Percentiles rank a stretch among this genome's conserved stretches.
These are phyloP conservation scores for Dothiorella sarmentorum DNA, from an alignment of 2,329 filamentous ascomycete species.

Conservation along the genomic window DNA sequence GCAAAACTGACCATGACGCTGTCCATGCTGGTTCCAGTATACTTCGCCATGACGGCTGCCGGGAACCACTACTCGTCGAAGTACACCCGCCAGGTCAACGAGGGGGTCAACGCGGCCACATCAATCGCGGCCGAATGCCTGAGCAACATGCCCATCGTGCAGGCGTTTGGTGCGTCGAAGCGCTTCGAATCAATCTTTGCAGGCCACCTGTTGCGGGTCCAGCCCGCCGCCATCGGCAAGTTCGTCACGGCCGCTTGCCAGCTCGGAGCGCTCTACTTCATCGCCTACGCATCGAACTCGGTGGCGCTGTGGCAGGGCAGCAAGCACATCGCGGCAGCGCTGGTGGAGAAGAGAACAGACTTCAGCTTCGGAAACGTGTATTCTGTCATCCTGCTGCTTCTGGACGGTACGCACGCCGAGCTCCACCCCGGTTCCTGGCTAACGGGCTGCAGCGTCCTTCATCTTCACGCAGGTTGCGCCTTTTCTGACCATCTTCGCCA, in stretches of 20 bases:
- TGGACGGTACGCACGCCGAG: constrained; percentile 9
- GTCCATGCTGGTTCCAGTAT: constrained; percentile 60
- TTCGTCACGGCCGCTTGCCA: constrained; percentile 3
- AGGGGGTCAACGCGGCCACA: constrained; percentile 2
- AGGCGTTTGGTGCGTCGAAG: background rate
- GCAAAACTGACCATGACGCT: background rate
- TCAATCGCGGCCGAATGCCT: constrained; percentile 7
- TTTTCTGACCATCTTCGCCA: constrained; percentile 5
- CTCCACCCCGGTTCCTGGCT: background rate
- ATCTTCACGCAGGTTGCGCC: constrained; percentile 13
- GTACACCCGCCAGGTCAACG: background rate
- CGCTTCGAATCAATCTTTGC: constrained; percentile 6
- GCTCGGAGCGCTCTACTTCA: background rate
- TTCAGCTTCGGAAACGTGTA: constrained; percentile 9
- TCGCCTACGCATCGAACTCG: constrained; percentile 5
- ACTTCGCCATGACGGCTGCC: constrained; percentile 54
- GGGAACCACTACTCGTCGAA: background rate
- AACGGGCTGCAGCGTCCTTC: background rate
- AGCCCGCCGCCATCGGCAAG: constrained; percentile 5
- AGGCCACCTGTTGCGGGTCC: constrained; percentile 1
- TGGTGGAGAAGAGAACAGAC: background rate
- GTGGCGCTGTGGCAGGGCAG: constrained; percentile 15
- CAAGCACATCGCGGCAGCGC: constrained; percentile 1
- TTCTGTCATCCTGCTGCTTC: background rate
- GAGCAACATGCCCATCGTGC: constrained; percentile 7